A percentile compares a stretch with the other conserved stretches of the same genome.
phyloP scores from a whole-genome alignment of 1,284 basidiomycete genomes.

The Baeospora myosura region DNA sequence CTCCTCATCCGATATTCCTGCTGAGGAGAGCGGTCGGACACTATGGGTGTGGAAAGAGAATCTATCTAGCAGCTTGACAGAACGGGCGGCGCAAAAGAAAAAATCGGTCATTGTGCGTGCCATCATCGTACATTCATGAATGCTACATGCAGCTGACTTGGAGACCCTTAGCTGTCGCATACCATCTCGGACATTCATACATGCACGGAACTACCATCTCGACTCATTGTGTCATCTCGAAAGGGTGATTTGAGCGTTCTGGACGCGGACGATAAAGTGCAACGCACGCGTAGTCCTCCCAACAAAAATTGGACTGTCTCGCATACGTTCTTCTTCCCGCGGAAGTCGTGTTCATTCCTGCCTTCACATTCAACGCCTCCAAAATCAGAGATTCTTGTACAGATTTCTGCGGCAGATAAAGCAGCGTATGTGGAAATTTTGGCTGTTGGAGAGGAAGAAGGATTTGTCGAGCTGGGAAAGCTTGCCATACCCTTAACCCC shows the following conservation, averaged over 20 bases:
- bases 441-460: conserved; percentile 18
- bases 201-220: conserved; percentile 33
- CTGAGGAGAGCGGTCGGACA: conserved; percentile 36
- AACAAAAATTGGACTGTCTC: conserved; percentile 23
- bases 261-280: conserved; percentile 35
- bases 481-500: conserved; percentile 17
- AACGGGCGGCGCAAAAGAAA: conserved; percentile 33
- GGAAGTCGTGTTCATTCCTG: conserved; percentile 36
- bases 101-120: conserved; percentile 38
- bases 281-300: conserved; percentile 25
- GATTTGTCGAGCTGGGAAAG: conserved; percentile 18
- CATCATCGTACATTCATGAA: background rate
- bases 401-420: conserved; percentile 16
- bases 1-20: conserved; percentile 36
- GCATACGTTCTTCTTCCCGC: conserved; percentile 39
- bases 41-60: conserved; percentile 60
- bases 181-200: conserved; percentile 35
- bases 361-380: conserved; percentile 22
- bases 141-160: conserved; percentile 15
- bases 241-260: conserved; percentile 39
- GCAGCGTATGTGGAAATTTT: conserved; percentile 18
- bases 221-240: conserved; percentile 39
- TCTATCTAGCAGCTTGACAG: conserved; percentile 28
- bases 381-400: conserved; percentile 25
- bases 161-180: conserved; percentile 35